These are phyloP conservation scores for Ophiostoma australiae DNA, from an alignment of 2,329 filamentous ascomycete species.

Conservation along the genomic window DNA sequence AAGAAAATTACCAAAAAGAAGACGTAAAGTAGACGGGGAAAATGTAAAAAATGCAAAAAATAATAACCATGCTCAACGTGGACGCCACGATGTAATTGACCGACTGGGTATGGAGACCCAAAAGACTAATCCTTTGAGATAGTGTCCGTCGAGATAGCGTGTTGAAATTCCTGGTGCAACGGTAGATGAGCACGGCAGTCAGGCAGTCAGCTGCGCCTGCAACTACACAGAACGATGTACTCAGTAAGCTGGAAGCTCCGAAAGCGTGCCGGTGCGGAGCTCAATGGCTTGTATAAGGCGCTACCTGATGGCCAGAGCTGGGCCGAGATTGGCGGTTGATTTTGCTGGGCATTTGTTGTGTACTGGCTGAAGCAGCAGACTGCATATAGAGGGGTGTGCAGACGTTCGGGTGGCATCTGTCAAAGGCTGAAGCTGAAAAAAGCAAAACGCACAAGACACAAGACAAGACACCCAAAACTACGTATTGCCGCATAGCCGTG, in stretches of 20 bases:
- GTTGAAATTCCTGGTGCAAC: not conserved
- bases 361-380: not conserved
- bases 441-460: not conserved
- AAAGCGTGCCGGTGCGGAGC: slow-evolving; percentile 10
- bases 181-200: not conserved
- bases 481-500: slow-evolving; percentile 4
- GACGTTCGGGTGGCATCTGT: not conserved
- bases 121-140: not conserved
- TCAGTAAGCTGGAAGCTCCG: not conserved
- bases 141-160: not conserved
- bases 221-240: too few relatives aligned
- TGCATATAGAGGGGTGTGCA: not conserved
- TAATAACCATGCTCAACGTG: not conserved
- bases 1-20: not conserved
- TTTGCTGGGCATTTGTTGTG: not conserved
- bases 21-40: not conserved
- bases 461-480: not conserved
- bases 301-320: not conserved
- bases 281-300: not conserved
- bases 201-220: not conserved
- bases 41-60: not conserved
- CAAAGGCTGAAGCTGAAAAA: not conserved
- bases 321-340: not conserved
- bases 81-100: not conserved
- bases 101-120: not conserved